Conservation (phyloP, 1,284 basidiomycete genomes). For the Anthracocystis panici-leucophaei region DNA sequence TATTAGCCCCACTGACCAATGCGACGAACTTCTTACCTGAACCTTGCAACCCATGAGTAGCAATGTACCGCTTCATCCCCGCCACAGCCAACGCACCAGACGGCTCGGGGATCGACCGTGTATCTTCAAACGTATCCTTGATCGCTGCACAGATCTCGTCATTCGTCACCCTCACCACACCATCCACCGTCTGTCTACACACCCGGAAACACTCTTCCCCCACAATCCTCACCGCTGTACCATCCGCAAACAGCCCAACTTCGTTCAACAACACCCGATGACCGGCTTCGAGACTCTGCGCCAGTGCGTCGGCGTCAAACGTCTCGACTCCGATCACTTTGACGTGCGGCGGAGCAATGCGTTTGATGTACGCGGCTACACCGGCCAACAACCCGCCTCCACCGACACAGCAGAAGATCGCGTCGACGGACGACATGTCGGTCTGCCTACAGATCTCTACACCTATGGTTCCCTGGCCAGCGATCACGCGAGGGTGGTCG, state of each 20-base stretch:
- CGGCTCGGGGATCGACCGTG: slow-evolving; percentile 79
- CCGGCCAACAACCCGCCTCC: slow-evolving; percentile 93
- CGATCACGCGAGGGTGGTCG: slow-evolving; percentile 95
- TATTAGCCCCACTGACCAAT: slow-evolving; percentile 94
- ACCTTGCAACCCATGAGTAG: slow-evolving; percentile 82
- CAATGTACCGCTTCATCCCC: slow-evolving; percentile 89
- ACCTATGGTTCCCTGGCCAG: slow-evolving; percentile 94
- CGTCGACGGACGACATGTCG: slow-evolving; percentile 75
- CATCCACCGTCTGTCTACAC: slow-evolving; percentile 86
- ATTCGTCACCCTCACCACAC: slow-evolving; percentile 86
- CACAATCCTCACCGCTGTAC: slow-evolving; percentile 97
- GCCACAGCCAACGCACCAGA: slow-evolving; percentile 95
- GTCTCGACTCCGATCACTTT: slow-evolving; percentile 95
- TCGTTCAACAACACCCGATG: slow-evolving; percentile 84
- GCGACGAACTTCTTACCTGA: slow-evolving; percentile 89
- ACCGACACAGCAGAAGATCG: slow-evolving; percentile 89
- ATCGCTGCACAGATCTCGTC: slow-evolving; percentile 99
- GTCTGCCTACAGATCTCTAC: slow-evolving; percentile 79
- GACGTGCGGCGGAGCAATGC: slow-evolving; percentile 86
- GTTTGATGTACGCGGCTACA: slow-evolving; percentile 90
- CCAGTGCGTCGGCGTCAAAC: slow-evolving; percentile 92
- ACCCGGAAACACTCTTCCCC: slow-evolving; percentile 95
- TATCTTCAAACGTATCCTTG: slow-evolving; percentile 93
- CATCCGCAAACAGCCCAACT: slow-evolving; percentile 96
- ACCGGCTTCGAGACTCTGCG: slow-evolving; percentile 76